Percentiles rank a stretch among this genome's conserved stretches.
Evolutionary conservation across 2,329 filamentous ascomycete species (phyloP).

Genomic region (Raffaelea ambrosiae): DNA sequence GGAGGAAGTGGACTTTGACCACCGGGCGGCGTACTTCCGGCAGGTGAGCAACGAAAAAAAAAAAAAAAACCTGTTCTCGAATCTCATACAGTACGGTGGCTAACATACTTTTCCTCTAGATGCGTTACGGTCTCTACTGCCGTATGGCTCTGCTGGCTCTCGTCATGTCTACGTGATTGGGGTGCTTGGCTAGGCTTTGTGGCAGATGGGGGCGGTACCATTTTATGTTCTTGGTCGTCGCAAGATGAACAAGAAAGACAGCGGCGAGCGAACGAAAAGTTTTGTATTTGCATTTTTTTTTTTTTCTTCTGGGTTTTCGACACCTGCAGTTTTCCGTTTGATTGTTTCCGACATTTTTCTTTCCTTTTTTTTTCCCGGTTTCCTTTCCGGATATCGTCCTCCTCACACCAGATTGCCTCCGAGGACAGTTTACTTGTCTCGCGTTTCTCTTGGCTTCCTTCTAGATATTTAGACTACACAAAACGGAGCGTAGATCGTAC

Average conservation of each 20-base stretch:
- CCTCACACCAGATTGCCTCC: neutral
- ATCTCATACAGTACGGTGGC: too few species aligned
- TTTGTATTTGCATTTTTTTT: slow-evolving; percentile 2
- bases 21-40: slow-evolving; percentile 94
- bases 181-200: neutral
- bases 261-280: too few species aligned
- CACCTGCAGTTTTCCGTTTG: too few species aligned
- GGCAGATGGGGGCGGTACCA: neutral
- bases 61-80: neutral
- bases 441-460: neutral
- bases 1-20: slow-evolving; percentile 96
- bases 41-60: slow-evolving; percentile 60
- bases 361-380: neutral
- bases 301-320: neutral
- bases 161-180: slow-evolving; percentile 56
- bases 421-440: neutral
- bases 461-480: slow-evolving; percentile 3
- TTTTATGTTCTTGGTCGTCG: too few species aligned
- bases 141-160: slow-evolving; percentile 95
- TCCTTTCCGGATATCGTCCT: too few species aligned
- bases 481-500: slow-evolving; percentile 12
- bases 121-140: slow-evolving; percentile 95
- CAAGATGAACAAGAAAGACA: too few species aligned
- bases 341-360: too few species aligned
- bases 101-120: slow-evolving; percentile 54